phyloP scores from a whole-genome alignment of 2,329 filamentous ascomycete genomes.

The Rhinocladiella mackenziei region DNA sequence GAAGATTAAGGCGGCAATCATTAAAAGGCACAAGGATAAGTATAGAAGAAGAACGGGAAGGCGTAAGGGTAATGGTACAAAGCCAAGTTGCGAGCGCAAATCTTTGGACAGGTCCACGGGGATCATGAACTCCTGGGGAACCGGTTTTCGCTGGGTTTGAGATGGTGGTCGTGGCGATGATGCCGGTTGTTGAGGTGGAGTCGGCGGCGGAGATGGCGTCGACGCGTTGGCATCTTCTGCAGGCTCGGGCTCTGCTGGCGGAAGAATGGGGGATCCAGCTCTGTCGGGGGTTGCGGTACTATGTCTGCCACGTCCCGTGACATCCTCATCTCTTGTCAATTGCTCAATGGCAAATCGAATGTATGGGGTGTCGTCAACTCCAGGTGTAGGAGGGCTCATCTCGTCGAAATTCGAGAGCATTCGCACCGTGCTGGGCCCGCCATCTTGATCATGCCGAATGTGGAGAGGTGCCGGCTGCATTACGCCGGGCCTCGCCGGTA shows the following conservation, averaged over 20 bases:
- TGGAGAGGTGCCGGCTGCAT: conserved; percentile 25
- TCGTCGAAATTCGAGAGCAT: conserved; percentile 32
- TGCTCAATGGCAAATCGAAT: conserved; percentile 88
- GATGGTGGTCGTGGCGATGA: conserved; percentile 11
- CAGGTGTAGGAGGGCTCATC: conserved; percentile 60
- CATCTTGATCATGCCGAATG: conserved; percentile 17
- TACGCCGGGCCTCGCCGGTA: conserved; percentile 22
- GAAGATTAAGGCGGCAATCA: conserved; percentile 69
- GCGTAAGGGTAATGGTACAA: conserved; percentile 68
- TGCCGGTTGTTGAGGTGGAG: conserved; percentile 12
- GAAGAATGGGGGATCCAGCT: conserved; percentile 1
- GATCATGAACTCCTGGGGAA: conserved; percentile 29
- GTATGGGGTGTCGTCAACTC: conserved; percentile 78
- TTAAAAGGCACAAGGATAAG: conserved; percentile 60
- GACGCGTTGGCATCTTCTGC: conserved; percentile 1
- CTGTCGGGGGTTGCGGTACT: conserved; percentile 36
- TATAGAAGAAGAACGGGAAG: conserved; percentile 60
- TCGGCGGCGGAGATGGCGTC: conserved; percentile 19
- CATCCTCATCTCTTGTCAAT: conserved; percentile 69
- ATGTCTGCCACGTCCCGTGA: conserved; percentile 52
- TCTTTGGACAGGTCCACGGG: conserved; percentile 45
- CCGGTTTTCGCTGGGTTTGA: conserved; percentile 16
- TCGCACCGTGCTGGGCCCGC: conserved; percentile 31
- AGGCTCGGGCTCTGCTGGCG: not conserved
- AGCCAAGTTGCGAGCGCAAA: conserved; percentile 55